phyloP scores from a whole-genome alignment of 2,329 filamentous ascomycete genomes.

The Coniochaeta hoffmannii region DNA sequence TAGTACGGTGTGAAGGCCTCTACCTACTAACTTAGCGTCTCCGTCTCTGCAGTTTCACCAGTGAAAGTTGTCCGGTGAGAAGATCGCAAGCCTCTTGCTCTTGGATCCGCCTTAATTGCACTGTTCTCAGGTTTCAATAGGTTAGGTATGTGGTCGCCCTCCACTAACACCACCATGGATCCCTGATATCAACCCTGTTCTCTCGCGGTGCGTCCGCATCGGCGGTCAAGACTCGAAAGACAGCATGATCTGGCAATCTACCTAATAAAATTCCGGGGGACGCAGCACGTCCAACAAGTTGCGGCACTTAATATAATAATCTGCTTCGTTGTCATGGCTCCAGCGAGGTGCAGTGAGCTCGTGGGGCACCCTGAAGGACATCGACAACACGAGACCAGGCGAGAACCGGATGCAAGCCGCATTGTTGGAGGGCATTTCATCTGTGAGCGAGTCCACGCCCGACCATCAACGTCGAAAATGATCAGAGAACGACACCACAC shows the following conservation, averaged over 20 bases:
- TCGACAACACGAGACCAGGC: background rate
- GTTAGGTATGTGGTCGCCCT: no score
- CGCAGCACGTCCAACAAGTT: no score
- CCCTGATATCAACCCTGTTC: no score
- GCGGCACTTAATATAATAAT: constrained; percentile 12
- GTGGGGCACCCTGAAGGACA: constrained; percentile 6
- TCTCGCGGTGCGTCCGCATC: no score
- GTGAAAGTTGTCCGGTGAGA: no score
- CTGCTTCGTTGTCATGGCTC: constrained; percentile 9
- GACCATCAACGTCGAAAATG: background rate
- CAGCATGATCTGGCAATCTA: background rate
- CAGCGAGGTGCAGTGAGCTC: constrained; percentile 3
- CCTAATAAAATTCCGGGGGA: constrained; percentile 2
- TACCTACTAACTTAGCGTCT: background rate
- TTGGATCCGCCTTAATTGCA: no score
- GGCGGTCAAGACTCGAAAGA: no score
- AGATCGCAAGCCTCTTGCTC: no score
- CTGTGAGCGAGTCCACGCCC: background rate
- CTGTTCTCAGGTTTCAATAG: no score
- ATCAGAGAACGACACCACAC: background rate
- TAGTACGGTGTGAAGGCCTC: background rate
- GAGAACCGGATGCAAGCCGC: background rate
- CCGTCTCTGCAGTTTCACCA: background rate
- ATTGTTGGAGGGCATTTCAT: constrained; percentile 5
- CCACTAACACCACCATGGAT: no score